phyloP scores from a whole-genome alignment of 257 asterid species.

The Striga asiatica region DNA sequence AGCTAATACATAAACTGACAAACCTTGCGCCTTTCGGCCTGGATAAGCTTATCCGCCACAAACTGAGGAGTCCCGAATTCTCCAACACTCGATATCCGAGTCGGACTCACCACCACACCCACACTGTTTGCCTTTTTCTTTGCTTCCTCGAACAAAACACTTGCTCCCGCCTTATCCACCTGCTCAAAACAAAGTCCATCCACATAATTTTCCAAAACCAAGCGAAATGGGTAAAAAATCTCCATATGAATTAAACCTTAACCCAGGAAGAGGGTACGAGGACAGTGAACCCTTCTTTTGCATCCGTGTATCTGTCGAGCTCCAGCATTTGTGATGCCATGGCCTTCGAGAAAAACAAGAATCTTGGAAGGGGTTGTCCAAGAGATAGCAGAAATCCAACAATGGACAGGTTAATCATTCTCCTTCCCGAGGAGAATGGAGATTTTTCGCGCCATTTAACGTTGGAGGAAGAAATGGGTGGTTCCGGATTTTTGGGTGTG shows the following conservation, averaged over 20 bases:
- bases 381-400: constrained; percentile 20
- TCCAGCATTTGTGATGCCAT: constrained; percentile 31
- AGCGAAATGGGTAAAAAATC: not conserved
- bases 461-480: not conserved
- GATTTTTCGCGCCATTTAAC: not conserved
- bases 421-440: constrained; percentile 16
- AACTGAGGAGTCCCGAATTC: constrained; percentile 85
- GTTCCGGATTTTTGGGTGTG: not conserved
- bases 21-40: constrained; percentile 85
- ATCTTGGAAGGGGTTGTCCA: constrained; percentile 16
- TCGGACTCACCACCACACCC: constrained; percentile 83
- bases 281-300: constrained; percentile 62
- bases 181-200: constrained; percentile 17
- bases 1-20: not conserved
- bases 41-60: constrained; percentile 81
- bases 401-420: constrained; percentile 21
- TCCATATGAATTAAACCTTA: constrained; percentile 31
- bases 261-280: constrained; percentile 76
- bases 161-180: constrained; percentile 96
- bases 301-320: constrained; percentile 58
- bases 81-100: constrained; percentile 46
- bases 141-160: constrained; percentile 62
- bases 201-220: constrained; percentile 1
- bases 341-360: constrained; percentile 26
- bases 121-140: constrained; percentile 57